These are phyloP conservation scores for Papiliotrema terrestris DNA, from an alignment of 1,284 basidiomycete species.

Conservation along the genomic window DNA sequence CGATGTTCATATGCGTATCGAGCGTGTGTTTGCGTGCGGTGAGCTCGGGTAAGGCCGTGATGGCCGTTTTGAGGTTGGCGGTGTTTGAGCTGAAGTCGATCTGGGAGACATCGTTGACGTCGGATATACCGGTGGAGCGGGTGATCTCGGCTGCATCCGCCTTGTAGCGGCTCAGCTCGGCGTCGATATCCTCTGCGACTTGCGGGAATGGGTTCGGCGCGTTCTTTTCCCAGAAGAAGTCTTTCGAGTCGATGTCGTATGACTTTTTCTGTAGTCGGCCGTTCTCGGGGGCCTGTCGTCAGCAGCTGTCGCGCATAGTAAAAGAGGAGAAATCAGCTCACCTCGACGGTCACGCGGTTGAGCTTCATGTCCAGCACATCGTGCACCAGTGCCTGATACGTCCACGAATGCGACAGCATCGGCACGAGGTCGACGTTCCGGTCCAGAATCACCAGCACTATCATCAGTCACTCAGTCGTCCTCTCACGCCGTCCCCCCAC, in stretches of 20 bases:
- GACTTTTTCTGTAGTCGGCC: constrained; percentile 71
- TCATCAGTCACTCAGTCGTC: constrained; percentile 4
- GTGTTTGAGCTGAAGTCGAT: constrained; percentile 94
- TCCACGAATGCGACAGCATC: constrained; percentile 97
- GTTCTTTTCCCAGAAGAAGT: constrained; percentile 99
- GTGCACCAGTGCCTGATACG: constrained; percentile 96
- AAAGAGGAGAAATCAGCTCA: constrained; percentile 25
- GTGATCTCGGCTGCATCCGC: constrained; percentile 96
- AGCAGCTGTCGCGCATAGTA: not conserved
- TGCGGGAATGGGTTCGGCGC: constrained; percentile 95
- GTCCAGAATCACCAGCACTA: constrained; percentile 90
- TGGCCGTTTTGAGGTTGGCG: constrained; percentile 91
- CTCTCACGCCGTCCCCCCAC: constrained; percentile 39
- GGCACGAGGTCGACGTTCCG: constrained; percentile 93
- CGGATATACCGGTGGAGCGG: constrained; percentile 89
- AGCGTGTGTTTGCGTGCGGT: constrained; percentile 94
- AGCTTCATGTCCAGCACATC: constrained; percentile 97
- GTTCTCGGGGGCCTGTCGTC: constrained; percentile 52
- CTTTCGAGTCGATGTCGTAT: constrained; percentile 95
- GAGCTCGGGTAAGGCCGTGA: constrained; percentile 95
- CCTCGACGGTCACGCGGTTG: constrained; percentile 82
- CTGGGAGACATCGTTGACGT: constrained; percentile 91
- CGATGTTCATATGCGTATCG: constrained; percentile 99
- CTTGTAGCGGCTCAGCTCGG: constrained; percentile 84
- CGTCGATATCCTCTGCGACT: constrained; percentile 95